Percentiles rank a stretch among this genome's conserved stretches.
These are phyloP conservation scores for Dictyostelium brefeldianum DNA, from an alignment of 78 protist genomes.

Conservation along the genomic window DNA sequence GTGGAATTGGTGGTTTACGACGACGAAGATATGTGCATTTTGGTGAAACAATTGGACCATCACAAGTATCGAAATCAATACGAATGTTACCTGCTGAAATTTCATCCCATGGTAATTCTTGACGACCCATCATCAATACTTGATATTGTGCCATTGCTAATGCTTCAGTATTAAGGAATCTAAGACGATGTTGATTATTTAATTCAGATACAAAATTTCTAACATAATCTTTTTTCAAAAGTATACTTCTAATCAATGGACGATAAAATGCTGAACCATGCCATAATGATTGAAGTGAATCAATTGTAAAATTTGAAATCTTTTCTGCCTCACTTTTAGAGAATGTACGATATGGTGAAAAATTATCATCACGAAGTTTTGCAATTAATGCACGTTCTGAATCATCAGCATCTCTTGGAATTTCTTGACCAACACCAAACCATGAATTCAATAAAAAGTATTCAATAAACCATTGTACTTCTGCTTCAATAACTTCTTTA, in stretches of 20 bases:
- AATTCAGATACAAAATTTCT: conserved; percentile 45
- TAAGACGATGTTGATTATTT: conserved; percentile 49
- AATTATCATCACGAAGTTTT: conserved; percentile 72
- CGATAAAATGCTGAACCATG: conserved; percentile 68
- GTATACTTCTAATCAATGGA: conserved; percentile 56
- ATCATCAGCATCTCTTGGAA: conserved; percentile 42
- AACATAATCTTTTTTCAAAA: conserved; percentile 62
- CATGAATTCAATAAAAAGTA: conserved; percentile 53
- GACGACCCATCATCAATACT: conserved; percentile 76
- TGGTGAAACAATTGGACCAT: conserved; percentile 62
- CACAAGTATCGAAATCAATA: conserved; percentile 60
- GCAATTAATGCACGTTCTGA: conserved; percentile 33
- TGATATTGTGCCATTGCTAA: conserved; percentile 75
- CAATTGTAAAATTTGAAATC: conserved; percentile 34
- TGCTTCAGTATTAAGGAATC: conserved; percentile 64
- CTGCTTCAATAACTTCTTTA: conserved; percentile 71
- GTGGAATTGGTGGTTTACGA: conserved; percentile 86
- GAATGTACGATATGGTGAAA: conserved; percentile 75
- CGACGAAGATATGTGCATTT: conserved; percentile 71
- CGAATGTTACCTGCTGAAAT: conserved; percentile 71
- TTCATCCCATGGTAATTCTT: conserved; percentile 78
- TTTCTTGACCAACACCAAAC: conserved; percentile 42
- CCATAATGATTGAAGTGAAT: conserved; percentile 76
- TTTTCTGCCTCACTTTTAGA: conserved; percentile 36
- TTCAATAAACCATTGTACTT: conserved; percentile 81